Conservation (phyloP, 202 grass and related monocot species). For the Zizania palustris region DNA sequence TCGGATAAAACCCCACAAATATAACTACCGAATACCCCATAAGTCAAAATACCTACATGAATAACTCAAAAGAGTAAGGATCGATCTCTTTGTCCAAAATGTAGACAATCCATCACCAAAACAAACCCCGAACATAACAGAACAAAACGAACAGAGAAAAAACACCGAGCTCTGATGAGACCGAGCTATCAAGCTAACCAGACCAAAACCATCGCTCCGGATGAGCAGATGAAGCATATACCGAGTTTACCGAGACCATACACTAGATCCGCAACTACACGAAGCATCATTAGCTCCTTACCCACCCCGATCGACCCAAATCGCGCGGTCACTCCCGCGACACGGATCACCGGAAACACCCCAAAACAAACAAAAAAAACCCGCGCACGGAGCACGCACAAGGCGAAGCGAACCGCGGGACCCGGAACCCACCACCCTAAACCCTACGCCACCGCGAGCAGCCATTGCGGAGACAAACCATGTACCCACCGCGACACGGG, state of each 20-base stretch:
- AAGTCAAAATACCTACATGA: not conserved
- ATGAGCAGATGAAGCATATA: not conserved
- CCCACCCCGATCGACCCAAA: not conserved
- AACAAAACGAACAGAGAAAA: not conserved
- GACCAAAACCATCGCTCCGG: not conserved
- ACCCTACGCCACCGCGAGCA: conserved; percentile 7
- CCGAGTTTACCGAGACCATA: not conserved
- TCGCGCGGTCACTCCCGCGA: not conserved
- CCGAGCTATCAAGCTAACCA: not conserved
- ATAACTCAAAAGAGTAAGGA: too few species aligned
- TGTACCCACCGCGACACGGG: not conserved
- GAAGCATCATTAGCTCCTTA: conserved; percentile 24
- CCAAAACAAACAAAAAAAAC: not conserved
- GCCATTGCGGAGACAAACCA: conserved; percentile 19
- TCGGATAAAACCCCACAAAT: not conserved
- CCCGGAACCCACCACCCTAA: not conserved
- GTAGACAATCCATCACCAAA: not conserved
- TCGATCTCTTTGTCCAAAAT: too few species aligned
- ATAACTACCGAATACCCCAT: not conserved
- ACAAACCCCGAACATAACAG: not conserved
- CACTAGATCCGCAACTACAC: not conserved
- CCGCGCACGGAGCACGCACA: too few species aligned
- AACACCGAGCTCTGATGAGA: not conserved
- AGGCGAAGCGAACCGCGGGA: not conserved
- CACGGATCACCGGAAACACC: not conserved